phyloP scores from a whole-genome alignment of 805 yeast genomes.

The Candida nemodendra region DNA sequence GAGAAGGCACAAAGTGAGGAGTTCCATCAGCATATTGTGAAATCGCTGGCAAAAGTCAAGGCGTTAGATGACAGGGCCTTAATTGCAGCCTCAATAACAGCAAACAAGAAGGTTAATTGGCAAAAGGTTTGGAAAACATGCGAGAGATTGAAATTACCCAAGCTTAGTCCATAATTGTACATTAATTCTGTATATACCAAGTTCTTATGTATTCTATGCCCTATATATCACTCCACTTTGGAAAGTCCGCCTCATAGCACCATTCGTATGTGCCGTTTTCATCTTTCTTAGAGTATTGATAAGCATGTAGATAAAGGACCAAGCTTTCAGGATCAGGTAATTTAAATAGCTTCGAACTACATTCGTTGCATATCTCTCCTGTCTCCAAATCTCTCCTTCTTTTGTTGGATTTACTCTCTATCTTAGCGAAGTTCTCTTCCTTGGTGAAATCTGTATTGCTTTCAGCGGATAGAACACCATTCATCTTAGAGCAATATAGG shows the following conservation, averaged over 20 bases:
- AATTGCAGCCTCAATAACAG: slow-evolving; percentile 7
- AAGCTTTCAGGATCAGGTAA: slow-evolving; percentile 31
- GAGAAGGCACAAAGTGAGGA: slow-evolving; percentile 13
- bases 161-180: slow-evolving; percentile 2
- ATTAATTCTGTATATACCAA: background rate
- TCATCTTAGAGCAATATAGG: slow-evolving; percentile 20
- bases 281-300: slow-evolving; percentile 33
- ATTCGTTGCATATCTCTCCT: slow-evolving; percentile 32
- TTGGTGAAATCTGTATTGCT: slow-evolving; percentile 11
- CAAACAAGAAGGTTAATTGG: slow-evolving; percentile 21
- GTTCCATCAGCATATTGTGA: slow-evolving; percentile 12
- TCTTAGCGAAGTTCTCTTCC: slow-evolving; percentile 8
- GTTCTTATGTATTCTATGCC: no score
- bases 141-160: slow-evolving; percentile 8
- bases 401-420: slow-evolving; percentile 10
- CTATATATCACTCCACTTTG: slow-evolving; percentile 46
- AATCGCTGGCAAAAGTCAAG: slow-evolving; percentile 19
- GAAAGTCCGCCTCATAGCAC: slow-evolving; percentile 42
- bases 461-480: slow-evolving; percentile 10
- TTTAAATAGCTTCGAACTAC: slow-evolving; percentile 34
- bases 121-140: slow-evolving; percentile 8
- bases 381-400: slow-evolving; percentile 23
- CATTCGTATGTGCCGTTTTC: slow-evolving; percentile 17
- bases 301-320: slow-evolving; percentile 50
- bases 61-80: slow-evolving; percentile 5